phyloP scores from a whole-genome alignment of 768 basidiomycete species.

The Scleroderma bovista region DNA sequence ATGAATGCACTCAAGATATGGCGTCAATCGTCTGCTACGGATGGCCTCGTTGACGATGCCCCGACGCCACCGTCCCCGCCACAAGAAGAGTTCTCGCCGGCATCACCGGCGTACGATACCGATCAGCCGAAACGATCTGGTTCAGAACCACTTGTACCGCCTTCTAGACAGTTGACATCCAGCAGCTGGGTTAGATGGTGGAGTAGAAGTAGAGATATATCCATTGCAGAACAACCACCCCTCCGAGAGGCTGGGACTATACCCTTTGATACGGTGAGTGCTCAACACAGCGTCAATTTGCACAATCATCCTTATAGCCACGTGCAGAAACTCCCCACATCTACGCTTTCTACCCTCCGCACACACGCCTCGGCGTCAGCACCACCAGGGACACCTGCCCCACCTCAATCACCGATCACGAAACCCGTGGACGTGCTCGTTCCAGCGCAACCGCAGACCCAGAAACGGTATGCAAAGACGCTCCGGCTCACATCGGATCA shows the following conservation, averaged over 20 bases:
- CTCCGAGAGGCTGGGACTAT: conserved; percentile 21
- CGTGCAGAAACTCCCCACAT: conserved; percentile 11
- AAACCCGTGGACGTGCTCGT: conserved; percentile 20
- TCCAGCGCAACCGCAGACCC: conserved; percentile 3
- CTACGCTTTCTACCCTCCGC: not conserved
- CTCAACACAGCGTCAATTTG: not conserved
- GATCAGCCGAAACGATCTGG: conserved; percentile 31
- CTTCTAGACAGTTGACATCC: conserved; percentile 40
- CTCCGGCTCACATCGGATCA: conserved; percentile 92
- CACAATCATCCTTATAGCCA: not conserved
- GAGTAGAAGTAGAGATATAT: conserved; percentile 52
- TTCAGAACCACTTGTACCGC: conserved; percentile 34
- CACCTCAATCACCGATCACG: conserved; percentile 16
- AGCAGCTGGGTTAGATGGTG: conserved; percentile 87
- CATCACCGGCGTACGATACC: conserved; percentile 14
- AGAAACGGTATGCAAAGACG: conserved; percentile 82
- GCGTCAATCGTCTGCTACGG: conserved; percentile 40
- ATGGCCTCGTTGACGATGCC: conserved; percentile 13
- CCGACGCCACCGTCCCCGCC: conserved; percentile 3
- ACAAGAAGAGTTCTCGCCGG: conserved; percentile 25
- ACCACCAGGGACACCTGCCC: conserved; percentile 41
- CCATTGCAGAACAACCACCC: conserved; percentile 14
- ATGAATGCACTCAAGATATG: conserved; percentile 70
- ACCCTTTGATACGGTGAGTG: conserved; percentile 18
- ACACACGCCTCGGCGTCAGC: conserved; percentile 36